phyloP scores from a whole-genome alignment of 148 eudicot species.

The Vaccinium corymbosum region DNA sequence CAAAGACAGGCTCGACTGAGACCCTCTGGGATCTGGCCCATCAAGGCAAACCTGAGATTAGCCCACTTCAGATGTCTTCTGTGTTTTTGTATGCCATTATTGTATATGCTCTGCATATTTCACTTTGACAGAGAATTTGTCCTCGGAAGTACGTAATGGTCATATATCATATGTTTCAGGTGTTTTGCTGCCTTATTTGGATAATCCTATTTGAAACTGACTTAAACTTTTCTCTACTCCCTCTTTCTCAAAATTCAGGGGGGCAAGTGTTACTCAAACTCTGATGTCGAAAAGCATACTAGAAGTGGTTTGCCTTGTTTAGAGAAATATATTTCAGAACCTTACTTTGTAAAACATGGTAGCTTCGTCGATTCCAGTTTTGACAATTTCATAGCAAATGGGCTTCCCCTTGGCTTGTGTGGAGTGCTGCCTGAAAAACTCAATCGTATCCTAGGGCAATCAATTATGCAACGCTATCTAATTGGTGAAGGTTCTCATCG shows the following conservation, averaged over 20 bases:
- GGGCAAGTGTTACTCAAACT: slow-evolving; percentile 10
- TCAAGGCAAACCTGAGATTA: too few species aligned
- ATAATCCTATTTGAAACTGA: not conserved
- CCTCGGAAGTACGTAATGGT: not conserved
- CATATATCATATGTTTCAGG: not conserved
- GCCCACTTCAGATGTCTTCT: not conserved
- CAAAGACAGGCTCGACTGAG: not conserved
- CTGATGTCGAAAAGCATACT: not conserved
- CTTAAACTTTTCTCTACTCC: not conserved
- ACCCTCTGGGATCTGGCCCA: not conserved
- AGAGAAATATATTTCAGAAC: slow-evolving; percentile 40
- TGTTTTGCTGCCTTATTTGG: slow-evolving; percentile 8
- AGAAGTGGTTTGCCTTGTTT: slow-evolving; percentile 18
- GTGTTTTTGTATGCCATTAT: not conserved
- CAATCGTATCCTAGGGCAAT: slow-evolving; percentile 19
- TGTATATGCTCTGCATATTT: not conserved
- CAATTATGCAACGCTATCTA: slow-evolving; percentile 37
- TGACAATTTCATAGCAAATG: slow-evolving; percentile 32
- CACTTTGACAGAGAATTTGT: not conserved
- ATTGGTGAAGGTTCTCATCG: slow-evolving; percentile 97
- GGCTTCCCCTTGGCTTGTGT: slow-evolving; percentile 28
- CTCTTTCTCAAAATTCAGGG: slow-evolving; percentile 9
- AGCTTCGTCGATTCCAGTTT: slow-evolving; percentile 40
- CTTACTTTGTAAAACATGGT: slow-evolving; percentile 45
- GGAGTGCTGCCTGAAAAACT: slow-evolving; percentile 20